phyloP scores from a whole-genome alignment of 805 yeast species.

The Lipomyces kockii region DNA sequence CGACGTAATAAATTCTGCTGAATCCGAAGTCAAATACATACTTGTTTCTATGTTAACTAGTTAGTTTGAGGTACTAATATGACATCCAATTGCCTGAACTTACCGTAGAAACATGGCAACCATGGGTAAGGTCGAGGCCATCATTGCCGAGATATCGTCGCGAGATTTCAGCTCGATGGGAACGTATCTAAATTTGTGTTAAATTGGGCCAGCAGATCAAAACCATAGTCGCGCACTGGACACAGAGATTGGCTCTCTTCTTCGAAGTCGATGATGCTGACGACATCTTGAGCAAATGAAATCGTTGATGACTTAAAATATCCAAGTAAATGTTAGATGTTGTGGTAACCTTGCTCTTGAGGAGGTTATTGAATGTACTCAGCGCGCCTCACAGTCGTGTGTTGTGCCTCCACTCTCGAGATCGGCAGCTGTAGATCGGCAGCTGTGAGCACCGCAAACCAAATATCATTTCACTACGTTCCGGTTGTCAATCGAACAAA shows the following conservation, averaged over 20 bases:
- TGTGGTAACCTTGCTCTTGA: background rate
- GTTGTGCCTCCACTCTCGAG: no score
- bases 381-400: no score
- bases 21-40: background rate
- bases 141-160: conserved; percentile 23
- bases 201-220: background rate
- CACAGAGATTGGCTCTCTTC: conserved; percentile 18
- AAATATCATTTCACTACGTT: no score
- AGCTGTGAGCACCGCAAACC: no score
- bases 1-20: background rate
- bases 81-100: background rate
- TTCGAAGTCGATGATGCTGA: conserved; percentile 10
- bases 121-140: conserved; percentile 33
- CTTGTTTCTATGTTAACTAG: conserved; percentile 1
- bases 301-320: background rate
- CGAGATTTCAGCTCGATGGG: conserved; percentile 5
- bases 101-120: conserved; percentile 34
- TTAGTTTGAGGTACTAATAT: background rate
- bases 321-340: background rate
- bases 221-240: conserved; percentile 6
- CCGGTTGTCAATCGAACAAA: no score
- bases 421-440: no score
- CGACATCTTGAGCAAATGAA: background rate
- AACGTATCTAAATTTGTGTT: conserved; percentile 8
- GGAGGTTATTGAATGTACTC: no score